Evolutionary conservation across 352 stramenopile species (phyloP).

Genomic region (Aphanomyces euteiches): DNA sequence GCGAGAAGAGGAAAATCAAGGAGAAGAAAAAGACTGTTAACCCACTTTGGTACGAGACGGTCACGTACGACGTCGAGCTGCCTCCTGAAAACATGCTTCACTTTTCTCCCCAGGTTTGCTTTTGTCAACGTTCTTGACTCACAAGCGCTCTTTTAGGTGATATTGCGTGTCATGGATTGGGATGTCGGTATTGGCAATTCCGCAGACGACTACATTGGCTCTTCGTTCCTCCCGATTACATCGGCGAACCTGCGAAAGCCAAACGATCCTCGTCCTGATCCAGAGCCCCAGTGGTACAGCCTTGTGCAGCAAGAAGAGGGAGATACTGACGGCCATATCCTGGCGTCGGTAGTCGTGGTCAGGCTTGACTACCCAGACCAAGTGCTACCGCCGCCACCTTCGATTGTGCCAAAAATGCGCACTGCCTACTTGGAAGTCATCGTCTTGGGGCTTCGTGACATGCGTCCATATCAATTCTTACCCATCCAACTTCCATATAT

Average conservation of each 20-base stretch:
- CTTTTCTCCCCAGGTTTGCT: conserved; percentile 57
- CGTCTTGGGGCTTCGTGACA: conserved; percentile 75
- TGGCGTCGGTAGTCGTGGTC: conserved; percentile 74
- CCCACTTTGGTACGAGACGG: conserved; percentile 81
- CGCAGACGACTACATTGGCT: conserved; percentile 26
- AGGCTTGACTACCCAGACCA: conserved; percentile 66
- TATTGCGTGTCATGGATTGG: conserved; percentile 76
- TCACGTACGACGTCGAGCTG: conserved; percentile 84
- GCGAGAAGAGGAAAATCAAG: conserved; percentile 71
- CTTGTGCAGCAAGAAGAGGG: conserved; percentile 74
- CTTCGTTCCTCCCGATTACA: conserved; percentile 52
- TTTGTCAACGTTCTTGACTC: background rate
- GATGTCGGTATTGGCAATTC: conserved; percentile 36
- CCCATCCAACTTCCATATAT: conserved; percentile 84
- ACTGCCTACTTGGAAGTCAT: conserved; percentile 85
- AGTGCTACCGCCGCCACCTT: conserved; percentile 45
- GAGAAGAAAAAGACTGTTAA: conserved; percentile 79
- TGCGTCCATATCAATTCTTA: conserved; percentile 87
- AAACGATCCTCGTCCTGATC: conserved; percentile 38
- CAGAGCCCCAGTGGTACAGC: conserved; percentile 68
- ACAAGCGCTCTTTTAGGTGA: conserved; percentile 31
- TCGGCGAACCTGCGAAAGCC: conserved; percentile 35
- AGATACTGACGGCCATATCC: conserved; percentile 71
- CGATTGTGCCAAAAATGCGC: conserved; percentile 58
- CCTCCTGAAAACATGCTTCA: conserved; percentile 59